Conservation (phyloP, 441 rosid species). For the Gossypium davidsonii region DNA sequence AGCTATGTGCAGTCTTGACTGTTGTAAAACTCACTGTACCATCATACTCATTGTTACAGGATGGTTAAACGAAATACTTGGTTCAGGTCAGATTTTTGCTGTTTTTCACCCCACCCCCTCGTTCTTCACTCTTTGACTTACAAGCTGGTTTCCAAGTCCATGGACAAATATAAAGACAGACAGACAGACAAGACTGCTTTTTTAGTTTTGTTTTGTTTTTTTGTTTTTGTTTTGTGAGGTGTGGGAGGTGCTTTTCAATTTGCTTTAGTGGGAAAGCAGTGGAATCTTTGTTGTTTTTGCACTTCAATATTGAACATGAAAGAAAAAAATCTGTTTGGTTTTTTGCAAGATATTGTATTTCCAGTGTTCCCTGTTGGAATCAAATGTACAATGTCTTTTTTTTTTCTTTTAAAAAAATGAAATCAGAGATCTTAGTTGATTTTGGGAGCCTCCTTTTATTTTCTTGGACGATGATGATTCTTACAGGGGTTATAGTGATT, state of each 20-base stretch:
- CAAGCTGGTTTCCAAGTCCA: neutral
- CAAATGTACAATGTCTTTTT: no score
- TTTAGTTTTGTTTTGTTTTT: neutral
- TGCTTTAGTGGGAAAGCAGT: neutral
- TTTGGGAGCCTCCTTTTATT: no score
- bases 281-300: neutral
- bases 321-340: no score
- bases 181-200: neutral
- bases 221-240: no score
- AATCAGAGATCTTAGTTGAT: no score
- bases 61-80: neutral
- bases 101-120: neutral
- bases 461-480: no score
- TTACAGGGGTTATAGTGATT: no score
- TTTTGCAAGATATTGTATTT: no score
- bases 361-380: no score
- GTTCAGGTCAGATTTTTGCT: slow-evolving; percentile 1
- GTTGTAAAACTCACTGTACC: slow-evolving; percentile 6
- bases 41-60: neutral
- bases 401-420: no score
- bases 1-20: slow-evolving; percentile 4
- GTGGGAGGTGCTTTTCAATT: neutral
- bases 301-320: neutral
- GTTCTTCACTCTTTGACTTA: neutral
- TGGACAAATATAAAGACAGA: neutral